Conservation (phyloP, 495 filamentous ascomycete species). For the Pseudoneurospora amorphoporcata region DNA sequence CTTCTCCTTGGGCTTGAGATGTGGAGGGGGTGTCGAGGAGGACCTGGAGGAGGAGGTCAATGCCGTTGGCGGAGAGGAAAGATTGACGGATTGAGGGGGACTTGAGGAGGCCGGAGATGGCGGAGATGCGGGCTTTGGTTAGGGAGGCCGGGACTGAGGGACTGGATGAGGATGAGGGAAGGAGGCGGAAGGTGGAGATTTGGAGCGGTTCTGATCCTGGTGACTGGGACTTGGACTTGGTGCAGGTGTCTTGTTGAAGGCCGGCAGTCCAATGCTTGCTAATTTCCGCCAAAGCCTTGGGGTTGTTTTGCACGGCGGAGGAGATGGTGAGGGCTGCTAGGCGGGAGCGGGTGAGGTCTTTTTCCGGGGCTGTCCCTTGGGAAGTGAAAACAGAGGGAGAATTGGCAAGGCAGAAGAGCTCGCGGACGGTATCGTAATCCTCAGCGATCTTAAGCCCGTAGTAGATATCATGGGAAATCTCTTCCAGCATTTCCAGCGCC, state of each 20-base stretch:
- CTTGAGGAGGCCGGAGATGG: slow-evolving; percentile 34
- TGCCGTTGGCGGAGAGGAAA: slow-evolving; percentile 39
- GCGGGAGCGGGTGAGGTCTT: slow-evolving; percentile 22
- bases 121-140: slow-evolving; percentile 27
- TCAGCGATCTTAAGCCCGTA: slow-evolving; percentile 54
- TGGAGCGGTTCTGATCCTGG: not conserved
- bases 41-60: slow-evolving; percentile 36
- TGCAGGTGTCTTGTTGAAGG: slow-evolving; percentile 22
- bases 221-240: not conserved
- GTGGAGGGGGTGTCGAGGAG: slow-evolving; percentile 15
- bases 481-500: slow-evolving; percentile 42
- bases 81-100: slow-evolving; percentile 33
- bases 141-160: slow-evolving; percentile 14
- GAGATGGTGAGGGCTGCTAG: slow-evolving; percentile 44
- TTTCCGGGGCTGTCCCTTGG: not conserved
- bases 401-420: slow-evolving; percentile 34
- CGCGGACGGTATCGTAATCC: slow-evolving; percentile 33
- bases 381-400: slow-evolving; percentile 5
- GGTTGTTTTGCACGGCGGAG: slow-evolving; percentile 52
- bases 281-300: slow-evolving; percentile 42
- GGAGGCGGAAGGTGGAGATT: slow-evolving; percentile 15
- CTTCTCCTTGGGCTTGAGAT: not conserved
- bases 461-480: slow-evolving; percentile 55
- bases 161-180: slow-evolving; percentile 21
- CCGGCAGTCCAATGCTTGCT: slow-evolving; percentile 26